phyloP scores from a whole-genome alignment of 768 basidiomycete genomes.

The Lactarius vividus region DNA sequence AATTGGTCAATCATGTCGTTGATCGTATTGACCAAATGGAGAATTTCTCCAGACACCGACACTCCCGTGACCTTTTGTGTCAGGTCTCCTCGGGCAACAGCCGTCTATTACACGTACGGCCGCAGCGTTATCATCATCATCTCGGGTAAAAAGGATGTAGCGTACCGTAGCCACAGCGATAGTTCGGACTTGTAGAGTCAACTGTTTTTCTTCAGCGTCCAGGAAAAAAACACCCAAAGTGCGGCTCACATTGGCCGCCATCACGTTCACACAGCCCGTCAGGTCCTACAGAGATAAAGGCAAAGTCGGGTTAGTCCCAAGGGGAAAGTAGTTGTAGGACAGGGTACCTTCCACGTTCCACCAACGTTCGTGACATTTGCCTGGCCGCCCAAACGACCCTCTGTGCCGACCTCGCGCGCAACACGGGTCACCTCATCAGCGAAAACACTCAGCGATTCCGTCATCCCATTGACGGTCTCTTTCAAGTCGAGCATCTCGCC shows the following conservation, averaged over 20 bases:
- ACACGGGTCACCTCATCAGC: conserved; percentile 84
- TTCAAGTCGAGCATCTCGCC: conserved; percentile 91
- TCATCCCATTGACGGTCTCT: conserved; percentile 96
- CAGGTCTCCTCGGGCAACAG: conserved; percentile 91
- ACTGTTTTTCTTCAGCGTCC: conserved; percentile 38
- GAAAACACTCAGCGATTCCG: conserved; percentile 78
- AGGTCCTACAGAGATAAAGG: conserved; percentile 51
- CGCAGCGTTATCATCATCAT: conserved; percentile 9
- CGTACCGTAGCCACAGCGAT: conserved; percentile 89
- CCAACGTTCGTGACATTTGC: conserved; percentile 92
- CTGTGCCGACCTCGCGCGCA: conserved; percentile 95
- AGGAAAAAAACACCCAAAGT: conserved; percentile 11
- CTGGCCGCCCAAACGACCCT: conserved; percentile 92
- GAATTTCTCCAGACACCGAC: conserved; percentile 91
- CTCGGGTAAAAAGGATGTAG: conserved; percentile 17
- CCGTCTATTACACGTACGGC: conserved; percentile 50
- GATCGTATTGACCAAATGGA: conserved; percentile 96
- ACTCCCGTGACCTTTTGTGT: conserved; percentile 92
- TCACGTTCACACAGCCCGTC: conserved; percentile 94
- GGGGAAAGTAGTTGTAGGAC: background rate
- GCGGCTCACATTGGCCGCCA: conserved; percentile 81
- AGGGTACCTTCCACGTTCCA: conserved; percentile 83
- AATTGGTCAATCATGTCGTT: conserved; percentile 80
- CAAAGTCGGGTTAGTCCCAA: background rate
- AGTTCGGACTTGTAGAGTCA: conserved; percentile 90